Evolutionary conservation across 1,284 basidiomycete genomes (phyloP).

Genomic region (Stereum hirsutum): DNA sequence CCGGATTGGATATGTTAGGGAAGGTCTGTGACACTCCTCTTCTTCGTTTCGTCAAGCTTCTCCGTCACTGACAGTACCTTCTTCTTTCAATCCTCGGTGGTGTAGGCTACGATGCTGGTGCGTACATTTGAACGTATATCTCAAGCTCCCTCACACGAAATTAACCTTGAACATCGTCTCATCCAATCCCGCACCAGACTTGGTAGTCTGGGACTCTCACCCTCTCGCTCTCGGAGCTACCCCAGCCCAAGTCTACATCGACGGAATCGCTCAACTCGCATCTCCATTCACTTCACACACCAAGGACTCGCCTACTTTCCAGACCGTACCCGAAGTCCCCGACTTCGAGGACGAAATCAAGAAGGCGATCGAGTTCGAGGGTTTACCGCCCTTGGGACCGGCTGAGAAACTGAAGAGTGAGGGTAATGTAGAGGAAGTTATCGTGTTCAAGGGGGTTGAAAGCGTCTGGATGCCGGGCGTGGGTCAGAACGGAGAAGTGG

Average conservation of each 20-base stretch:
- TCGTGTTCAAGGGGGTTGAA: conserved; percentile 54
- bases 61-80: neutral
- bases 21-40: conserved; percentile 4
- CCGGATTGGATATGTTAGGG: conserved; percentile 67
- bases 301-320: no score
- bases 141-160: neutral
- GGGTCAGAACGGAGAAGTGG: no score
- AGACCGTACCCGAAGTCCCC: no score
- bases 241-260: conserved; percentile 64
- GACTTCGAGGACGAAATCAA: neutral
- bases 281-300: conserved; percentile 27
- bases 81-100: neutral
- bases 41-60: neutral
- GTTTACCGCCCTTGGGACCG: neutral
- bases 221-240: conserved; percentile 68
- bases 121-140: conserved; percentile 6
- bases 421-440: conserved; percentile 22
- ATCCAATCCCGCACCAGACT: conserved; percentile 30
- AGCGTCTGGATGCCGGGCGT: conserved; percentile 29
- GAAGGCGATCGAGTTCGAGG: neutral
- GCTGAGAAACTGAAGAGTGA: no score
- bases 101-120: conserved; percentile 34
- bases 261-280: conserved; percentile 53
- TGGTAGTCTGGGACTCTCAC: conserved; percentile 89
- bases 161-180: neutral